Percentiles rank a stretch among this genome's conserved stretches.
Conservation (phyloP, 495 filamentous ascomycete species). For the Letharia columbiana region DNA sequence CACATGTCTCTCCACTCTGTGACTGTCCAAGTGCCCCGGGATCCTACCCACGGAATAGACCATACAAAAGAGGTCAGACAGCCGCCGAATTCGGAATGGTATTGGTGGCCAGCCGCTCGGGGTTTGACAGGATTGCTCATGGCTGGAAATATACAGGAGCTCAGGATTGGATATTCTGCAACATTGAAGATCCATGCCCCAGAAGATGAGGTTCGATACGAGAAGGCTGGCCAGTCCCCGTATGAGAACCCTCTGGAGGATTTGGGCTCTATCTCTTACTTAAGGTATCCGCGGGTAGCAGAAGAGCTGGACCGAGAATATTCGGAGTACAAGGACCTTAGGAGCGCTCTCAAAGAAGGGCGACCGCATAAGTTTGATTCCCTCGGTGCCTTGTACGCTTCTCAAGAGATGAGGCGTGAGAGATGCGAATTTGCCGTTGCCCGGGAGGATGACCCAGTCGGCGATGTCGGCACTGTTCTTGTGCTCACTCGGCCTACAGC, state of each 20-base stretch:
- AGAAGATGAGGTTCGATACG: background rate
- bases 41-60: background rate
- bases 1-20: background rate
- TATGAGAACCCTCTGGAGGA: background rate
- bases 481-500: background rate
- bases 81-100: background rate
- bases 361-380: background rate
- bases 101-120: background rate
- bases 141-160: background rate
- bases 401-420: background rate
- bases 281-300: background rate
- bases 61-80: background rate
- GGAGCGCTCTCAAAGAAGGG: background rate
- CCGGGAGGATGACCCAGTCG: background rate
- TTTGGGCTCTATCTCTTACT: background rate
- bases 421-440: background rate
- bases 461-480: background rate
- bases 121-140: background rate
- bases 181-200: background rate
- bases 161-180: background rate
- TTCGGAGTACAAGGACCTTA: background rate
- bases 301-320: background rate
- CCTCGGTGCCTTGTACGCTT: background rate
- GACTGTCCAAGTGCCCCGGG: background rate
- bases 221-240: background rate